Evolutionary conservation across 805 yeast genomes (phyloP).

Genomic region (Candida rishiriensis): DNA sequence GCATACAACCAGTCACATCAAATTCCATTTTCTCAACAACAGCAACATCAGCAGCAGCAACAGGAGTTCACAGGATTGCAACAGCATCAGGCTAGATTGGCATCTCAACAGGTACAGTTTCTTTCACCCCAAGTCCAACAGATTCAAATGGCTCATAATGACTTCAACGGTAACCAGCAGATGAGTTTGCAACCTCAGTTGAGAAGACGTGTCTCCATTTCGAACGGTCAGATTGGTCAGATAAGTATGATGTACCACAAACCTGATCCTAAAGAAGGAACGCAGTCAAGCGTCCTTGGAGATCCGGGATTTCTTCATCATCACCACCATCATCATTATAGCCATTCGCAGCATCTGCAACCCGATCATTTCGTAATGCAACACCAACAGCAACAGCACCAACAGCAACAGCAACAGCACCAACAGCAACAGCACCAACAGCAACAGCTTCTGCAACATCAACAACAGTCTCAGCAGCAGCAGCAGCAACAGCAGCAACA

Average conservation of each 20-base stretch:
- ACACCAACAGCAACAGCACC: background rate
- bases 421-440: background rate
- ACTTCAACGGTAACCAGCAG: background rate
- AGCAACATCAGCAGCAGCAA: conserved; percentile 2
- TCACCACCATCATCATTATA: background rate
- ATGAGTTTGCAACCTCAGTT: conserved; percentile 16
- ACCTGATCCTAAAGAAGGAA: conserved; percentile 4
- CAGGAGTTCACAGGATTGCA: background rate
- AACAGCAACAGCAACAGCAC: background rate
- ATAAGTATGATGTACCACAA: conserved; percentile 35
- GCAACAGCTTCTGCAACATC: background rate
- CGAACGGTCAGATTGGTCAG: conserved; percentile 84
- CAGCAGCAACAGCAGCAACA: conserved; percentile 3
- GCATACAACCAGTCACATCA: background rate
- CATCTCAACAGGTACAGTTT: background rate
- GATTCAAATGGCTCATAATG: background rate
- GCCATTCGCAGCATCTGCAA: background rate
- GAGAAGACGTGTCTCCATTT: conserved; percentile 70
- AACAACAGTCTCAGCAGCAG: conserved; percentile 5
- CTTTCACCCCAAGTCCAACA: conserved; percentile 1
- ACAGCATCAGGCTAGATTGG: background rate
- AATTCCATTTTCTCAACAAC: background rate
- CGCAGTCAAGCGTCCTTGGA: background rate
- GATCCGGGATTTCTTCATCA: background rate
- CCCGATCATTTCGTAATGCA: background rate